Evolutionary conservation across 164 flowering plant species (phyloP), one percentile per base, ranked within the genome.

Genomic region (Protea cynaroides): DNA sequence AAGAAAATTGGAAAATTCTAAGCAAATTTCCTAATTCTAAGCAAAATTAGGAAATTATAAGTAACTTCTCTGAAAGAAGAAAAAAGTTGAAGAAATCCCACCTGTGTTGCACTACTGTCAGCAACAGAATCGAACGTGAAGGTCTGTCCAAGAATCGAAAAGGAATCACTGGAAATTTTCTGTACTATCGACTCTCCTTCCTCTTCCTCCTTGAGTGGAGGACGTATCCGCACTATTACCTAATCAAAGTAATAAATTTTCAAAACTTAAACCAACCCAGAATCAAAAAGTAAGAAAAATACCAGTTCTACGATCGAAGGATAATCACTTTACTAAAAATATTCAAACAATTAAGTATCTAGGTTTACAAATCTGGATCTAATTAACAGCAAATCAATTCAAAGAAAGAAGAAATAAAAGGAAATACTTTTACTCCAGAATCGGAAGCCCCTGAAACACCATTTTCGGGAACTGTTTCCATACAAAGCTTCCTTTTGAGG

Each of bases 101-200:
- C 98, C 90, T 94, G 99, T 21, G 88, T 72, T n/a, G 99, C 77
- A 4, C 80, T 76, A 19, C 74, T 61, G 51, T 85, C 95, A n/a
- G 89, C 92, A 36, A 94, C 87, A n/a, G 93, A 83, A 61, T 94
- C 99, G 61, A 87, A 94, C 2, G 92, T 86, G 67, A 89, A 91
- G 15, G 79, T 77, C 10, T 89, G 96, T 23, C 84, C 93, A 74
- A 78, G 76, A 9, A 94, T 81, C 2, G 88, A 63, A 73, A 94
- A 71, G 21, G 97, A 87, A 74, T 86, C 86, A 58, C 55, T 29
- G 0, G 92, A 76, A 13, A 72, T 49, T 70, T 89, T 91, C 78
- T 88, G 81, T 38, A 84, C 88, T 37, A 83, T 81, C 65, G 59
- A 52, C 29, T 82, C 89, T 11, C 82, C 92, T 67, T 87, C 97